Conservation (phyloP, 2,329 filamentous ascomycete genomes). For the Botrytis hyacinthi region DNA sequence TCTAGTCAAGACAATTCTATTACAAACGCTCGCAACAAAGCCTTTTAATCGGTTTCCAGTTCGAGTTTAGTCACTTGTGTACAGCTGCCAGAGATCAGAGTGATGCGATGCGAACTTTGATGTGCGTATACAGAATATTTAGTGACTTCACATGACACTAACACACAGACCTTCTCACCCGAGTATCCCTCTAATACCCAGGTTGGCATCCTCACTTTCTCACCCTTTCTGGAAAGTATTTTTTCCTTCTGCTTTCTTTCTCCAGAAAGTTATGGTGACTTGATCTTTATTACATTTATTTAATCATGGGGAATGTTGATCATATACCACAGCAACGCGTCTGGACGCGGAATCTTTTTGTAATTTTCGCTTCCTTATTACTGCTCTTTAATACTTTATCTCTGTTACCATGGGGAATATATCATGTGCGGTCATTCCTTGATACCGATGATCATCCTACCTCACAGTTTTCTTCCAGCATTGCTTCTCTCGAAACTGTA, state of each 20-base stretch:
- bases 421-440: conserved; percentile 6
- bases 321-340: conserved; percentile 16
- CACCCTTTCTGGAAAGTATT: not conserved
- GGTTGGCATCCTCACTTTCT: not conserved
- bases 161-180: not conserved
- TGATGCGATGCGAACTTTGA: not conserved
- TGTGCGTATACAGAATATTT: not conserved
- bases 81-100: not conserved
- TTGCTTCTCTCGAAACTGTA: conserved; percentile 3
- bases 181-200: not conserved
- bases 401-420: conserved; percentile 14
- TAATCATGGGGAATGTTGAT: conserved; percentile 19
- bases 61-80: not conserved
- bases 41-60: not conserved
- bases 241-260: not conserved
- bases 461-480: not conserved
- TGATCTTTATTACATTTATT: not conserved
- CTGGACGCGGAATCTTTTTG: conserved; percentile 16
- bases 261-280: not conserved
- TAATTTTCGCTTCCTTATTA: conserved; percentile 16
- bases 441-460: not conserved
- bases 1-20: not conserved
- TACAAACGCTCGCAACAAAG: not conserved
- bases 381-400: conserved; percentile 18
- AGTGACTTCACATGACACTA: not conserved